A percentile compares a stretch with the other conserved stretches of the same genome.
Evolutionary conservation across 1,284 basidiomycete genomes (phyloP).

Genomic region (Tremellales sp.): DNA sequence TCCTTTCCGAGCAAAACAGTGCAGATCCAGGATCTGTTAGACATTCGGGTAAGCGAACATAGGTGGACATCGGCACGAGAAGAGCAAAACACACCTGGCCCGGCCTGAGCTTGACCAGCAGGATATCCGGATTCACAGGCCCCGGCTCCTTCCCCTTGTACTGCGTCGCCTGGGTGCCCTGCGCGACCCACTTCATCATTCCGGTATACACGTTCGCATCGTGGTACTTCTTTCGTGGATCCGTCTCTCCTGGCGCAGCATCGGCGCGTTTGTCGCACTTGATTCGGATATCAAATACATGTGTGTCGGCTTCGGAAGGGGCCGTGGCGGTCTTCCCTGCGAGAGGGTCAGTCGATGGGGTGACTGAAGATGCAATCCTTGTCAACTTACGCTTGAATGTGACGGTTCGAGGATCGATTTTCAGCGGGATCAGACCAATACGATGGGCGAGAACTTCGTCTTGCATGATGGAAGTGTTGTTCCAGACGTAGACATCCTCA

Average conservation of each 20-base stretch:
- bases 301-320: conserved; percentile 70
- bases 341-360: conserved; percentile 1
- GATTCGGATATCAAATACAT: conserved; percentile 78
- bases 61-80: not conserved
- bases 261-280: conserved; percentile 63
- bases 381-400: conserved; percentile 49
- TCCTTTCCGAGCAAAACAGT: conserved; percentile 76
- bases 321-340: conserved; percentile 47
- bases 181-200: conserved; percentile 75
- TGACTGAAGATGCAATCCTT: conserved; percentile 1
- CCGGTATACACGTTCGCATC: conserved; percentile 68
- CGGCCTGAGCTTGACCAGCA: conserved; percentile 89
- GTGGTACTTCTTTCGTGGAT: conserved; percentile 64
- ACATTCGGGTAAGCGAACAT: not conserved
- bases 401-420: conserved; percentile 69
- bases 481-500: conserved; percentile 89
- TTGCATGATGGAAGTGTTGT: conserved; percentile 91
- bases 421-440: conserved; percentile 83
- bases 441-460: conserved; percentile 93
- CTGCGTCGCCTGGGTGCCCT: conserved; percentile 70
- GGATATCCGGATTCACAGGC: conserved; percentile 70
- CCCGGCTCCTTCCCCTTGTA: conserved; percentile 38
- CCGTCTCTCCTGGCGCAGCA: conserved; percentile 57
- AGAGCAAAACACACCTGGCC: conserved; percentile 54
- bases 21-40: conserved; percentile 62